Evolutionary conservation across 1,139 yeast genomes (phyloP).

Genomic region (Scheffersomyces quercinus): DNA sequence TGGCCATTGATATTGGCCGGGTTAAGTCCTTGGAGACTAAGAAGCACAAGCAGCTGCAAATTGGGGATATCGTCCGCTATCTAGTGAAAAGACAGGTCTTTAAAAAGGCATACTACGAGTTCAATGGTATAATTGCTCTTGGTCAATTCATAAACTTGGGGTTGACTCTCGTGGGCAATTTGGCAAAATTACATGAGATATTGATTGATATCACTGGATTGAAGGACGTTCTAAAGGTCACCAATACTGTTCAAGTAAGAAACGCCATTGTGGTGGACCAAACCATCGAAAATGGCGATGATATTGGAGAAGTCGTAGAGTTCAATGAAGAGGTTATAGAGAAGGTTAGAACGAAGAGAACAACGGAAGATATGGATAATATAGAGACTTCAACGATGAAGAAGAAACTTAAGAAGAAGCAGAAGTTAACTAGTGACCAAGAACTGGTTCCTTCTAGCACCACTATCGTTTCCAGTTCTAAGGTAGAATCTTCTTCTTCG

Average conservation of each 20-base stretch:
- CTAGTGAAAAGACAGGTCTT: slow-evolving; percentile 40
- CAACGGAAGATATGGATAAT: slow-evolving; percentile 3
- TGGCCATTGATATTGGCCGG: slow-evolving; percentile 21
- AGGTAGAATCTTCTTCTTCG: background rate
- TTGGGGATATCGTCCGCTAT: slow-evolving; percentile 28
- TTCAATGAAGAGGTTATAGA: slow-evolving; percentile 3
- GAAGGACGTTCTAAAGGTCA: slow-evolving; percentile 1
- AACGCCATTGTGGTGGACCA: slow-evolving; percentile 12
- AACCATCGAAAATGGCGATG: slow-evolving; percentile 18
- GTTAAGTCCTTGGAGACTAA: slow-evolving; percentile 14
- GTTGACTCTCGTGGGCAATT: slow-evolving; percentile 60
- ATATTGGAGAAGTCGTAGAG: slow-evolving; percentile 25
- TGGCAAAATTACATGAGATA: slow-evolving; percentile 47
- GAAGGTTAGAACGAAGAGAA: slow-evolving; percentile 2
- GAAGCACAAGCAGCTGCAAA: slow-evolving; percentile 14
- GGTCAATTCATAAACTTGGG: slow-evolving; percentile 83
- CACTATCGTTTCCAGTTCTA: no score
- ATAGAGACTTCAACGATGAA: slow-evolving; percentile 6
- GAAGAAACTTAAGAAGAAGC: slow-evolving; percentile 11
- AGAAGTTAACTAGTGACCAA: slow-evolving; percentile 6
- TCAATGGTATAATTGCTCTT: slow-evolving; percentile 66
- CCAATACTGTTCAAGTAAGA: slow-evolving; percentile 14
- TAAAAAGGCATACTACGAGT: slow-evolving; percentile 56
- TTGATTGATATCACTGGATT: slow-evolving; percentile 27
- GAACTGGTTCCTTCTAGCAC: no score